A percentile compares a stretch with the other conserved stretches of the same genome.
Conservation (phyloP, 1,284 basidiomycete species). For the Rhodotorula sp. region DNA sequence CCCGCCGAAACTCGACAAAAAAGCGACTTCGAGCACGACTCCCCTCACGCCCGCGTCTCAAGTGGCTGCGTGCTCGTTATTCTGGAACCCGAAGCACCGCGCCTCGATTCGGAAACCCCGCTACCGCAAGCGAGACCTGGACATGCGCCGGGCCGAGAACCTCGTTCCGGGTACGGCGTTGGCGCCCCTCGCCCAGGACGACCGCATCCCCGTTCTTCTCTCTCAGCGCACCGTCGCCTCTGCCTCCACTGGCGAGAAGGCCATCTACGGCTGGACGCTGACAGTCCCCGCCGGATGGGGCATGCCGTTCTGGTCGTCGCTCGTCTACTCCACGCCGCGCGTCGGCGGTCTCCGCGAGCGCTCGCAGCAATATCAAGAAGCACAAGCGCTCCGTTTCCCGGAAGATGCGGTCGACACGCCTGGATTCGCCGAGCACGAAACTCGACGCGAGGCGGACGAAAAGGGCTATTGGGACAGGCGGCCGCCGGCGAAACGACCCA, state of each 20-base stretch:
- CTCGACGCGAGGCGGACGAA: conserved; percentile 57
- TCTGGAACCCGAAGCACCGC: conserved; percentile 69
- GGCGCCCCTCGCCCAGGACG: conserved; percentile 65
- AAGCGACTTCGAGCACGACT: conserved; percentile 40
- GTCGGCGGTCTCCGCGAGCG: conserved; percentile 77
- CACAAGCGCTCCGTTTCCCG: conserved; percentile 72
- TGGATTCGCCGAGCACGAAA: conserved; percentile 54
- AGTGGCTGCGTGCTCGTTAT: conserved; percentile 60
- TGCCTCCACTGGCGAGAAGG: conserved; percentile 32
- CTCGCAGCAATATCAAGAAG: conserved; percentile 73
- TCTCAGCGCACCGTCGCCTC: conserved; percentile 66
- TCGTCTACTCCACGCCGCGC: conserved; percentile 74
- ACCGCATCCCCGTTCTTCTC: conserved; percentile 75
- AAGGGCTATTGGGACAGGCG: conserved; percentile 69
- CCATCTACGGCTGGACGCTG: conserved; percentile 71
- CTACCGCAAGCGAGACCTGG: conserved; percentile 79
- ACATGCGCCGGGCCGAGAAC: conserved; percentile 71
- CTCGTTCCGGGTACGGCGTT: conserved; percentile 73
- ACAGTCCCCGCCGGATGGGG: conserved; percentile 78
- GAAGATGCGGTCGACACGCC: conserved; percentile 69
- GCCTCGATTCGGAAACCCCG: conserved; percentile 60
- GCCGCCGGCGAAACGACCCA: conserved; percentile 78
- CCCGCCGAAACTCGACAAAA: conserved; percentile 70
- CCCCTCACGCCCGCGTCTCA: conserved; percentile 60
- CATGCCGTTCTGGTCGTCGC: conserved; percentile 79